Conservation (phyloP, 345 rosid genomes). For the Corchorus capsularis region DNA sequence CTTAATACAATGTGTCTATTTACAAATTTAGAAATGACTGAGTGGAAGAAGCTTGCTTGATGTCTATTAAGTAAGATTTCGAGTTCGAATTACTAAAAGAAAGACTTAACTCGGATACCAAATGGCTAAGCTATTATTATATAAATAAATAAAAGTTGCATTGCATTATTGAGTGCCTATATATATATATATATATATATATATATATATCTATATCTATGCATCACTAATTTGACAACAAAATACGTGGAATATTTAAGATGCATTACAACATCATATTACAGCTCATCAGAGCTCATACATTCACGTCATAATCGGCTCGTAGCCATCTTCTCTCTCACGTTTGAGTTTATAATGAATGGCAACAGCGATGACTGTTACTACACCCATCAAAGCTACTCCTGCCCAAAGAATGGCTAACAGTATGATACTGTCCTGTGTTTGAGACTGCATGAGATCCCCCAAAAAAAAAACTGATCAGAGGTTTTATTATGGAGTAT, state of each 20-base stretch:
- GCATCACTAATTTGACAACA: neutral
- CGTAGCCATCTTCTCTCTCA: constrained; percentile 43
- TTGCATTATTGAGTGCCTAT: no score
- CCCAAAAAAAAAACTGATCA: neutral
- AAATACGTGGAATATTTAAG: neutral
- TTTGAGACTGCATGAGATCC: constrained; percentile 23
- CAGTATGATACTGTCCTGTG: constrained; percentile 17
- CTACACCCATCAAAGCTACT: constrained; percentile 32
- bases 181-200: no score
- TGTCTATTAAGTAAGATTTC: no score
- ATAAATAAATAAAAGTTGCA: neutral
- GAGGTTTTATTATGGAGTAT: neutral
- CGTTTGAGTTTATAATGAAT: constrained; percentile 31
- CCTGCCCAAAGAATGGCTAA: constrained; percentile 21
- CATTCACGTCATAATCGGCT: constrained; percentile 35
- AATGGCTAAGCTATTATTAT: neutral
- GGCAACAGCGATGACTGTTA: constrained; percentile 27
- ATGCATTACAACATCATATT: neutral
- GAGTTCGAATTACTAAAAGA: no score
- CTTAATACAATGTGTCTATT: no score
- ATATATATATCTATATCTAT: no score
- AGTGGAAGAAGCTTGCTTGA: no score
- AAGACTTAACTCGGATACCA: no score
- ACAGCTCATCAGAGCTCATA: neutral
- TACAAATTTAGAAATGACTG: neutral